These are phyloP conservation scores for Fusarium veterinarium DNA, from an alignment of 2,329 filamentous ascomycete species.

Conservation along the genomic window DNA sequence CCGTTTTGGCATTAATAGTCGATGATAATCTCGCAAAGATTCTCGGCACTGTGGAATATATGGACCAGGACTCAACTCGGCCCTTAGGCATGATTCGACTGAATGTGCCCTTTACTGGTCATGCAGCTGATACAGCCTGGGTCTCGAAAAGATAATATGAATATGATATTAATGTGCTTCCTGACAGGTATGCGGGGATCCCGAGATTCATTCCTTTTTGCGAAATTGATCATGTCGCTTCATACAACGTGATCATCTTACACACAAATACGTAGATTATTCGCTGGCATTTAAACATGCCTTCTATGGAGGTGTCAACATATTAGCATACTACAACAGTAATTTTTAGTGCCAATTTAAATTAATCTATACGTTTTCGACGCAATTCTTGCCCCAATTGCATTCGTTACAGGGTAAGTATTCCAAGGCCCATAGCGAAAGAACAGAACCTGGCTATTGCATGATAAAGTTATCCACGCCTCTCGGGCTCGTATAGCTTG, in stretches of 20 bases:
- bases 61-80: not conserved
- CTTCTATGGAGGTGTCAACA: no score
- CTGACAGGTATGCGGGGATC: not conserved
- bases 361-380: not conserved
- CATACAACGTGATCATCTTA: not conserved
- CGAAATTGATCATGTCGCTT: not conserved
- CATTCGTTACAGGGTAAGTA: conserved; percentile 22
- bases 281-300: not conserved
- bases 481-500: not conserved
- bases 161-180: no score
- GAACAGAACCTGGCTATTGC: not conserved
- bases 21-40: not conserved
- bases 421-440: not conserved
- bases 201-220: no score
- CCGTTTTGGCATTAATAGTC: not conserved
- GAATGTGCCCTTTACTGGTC: not conserved
- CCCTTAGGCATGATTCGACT: not conserved
- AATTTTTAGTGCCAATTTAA: not conserved
- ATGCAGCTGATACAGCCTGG: not conserved
- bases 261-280: no score
- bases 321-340: not conserved
- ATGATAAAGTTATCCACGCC: not conserved
- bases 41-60: not conserved
- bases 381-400: not conserved
- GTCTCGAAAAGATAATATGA: not conserved